These are phyloP conservation scores for Beauveria medogensis DNA, from an alignment of 2,329 filamentous ascomycete species.

Conservation along the genomic window DNA sequence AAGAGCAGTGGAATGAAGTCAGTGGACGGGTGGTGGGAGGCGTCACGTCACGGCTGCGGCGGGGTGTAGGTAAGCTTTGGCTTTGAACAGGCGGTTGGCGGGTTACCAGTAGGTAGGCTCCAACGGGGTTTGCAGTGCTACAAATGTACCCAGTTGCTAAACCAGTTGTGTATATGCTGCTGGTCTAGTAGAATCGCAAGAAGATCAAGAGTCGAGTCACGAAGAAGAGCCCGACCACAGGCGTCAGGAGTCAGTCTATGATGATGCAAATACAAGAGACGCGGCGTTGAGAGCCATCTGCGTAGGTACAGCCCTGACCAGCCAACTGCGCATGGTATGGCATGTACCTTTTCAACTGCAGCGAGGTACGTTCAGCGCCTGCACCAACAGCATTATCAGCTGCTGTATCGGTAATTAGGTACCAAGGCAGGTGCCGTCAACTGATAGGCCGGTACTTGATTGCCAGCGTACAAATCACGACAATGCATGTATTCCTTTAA, in stretches of 20 bases:
- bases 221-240: neutral
- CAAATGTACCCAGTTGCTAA: too few species aligned
- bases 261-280: neutral
- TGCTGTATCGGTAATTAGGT: too few species aligned
- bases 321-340: too few species aligned
- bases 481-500: too few species aligned
- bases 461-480: too few species aligned
- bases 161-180: neutral
- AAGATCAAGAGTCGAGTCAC: too few species aligned
- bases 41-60: constrained; percentile 11
- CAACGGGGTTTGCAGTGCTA: neutral
- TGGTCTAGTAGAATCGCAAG: too few species aligned
- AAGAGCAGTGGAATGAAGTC: constrained; percentile 5
- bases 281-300: neutral
- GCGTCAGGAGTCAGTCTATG: neutral
- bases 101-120: neutral
- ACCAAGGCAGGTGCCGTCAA: too few species aligned
- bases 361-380: too few species aligned
- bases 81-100: neutral
- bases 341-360: too few species aligned
- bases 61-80: constrained; percentile 3
- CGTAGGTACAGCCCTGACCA: neutral
- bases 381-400: too few species aligned
- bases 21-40: constrained; percentile 1
- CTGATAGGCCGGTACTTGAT: too few species aligned